A percentile compares a stretch with the other conserved stretches of the same genome.
These are phyloP conservation scores for Tagetes erecta DNA, from an alignment of 129 eudicot genomes.

Conservation along the genomic window DNA sequence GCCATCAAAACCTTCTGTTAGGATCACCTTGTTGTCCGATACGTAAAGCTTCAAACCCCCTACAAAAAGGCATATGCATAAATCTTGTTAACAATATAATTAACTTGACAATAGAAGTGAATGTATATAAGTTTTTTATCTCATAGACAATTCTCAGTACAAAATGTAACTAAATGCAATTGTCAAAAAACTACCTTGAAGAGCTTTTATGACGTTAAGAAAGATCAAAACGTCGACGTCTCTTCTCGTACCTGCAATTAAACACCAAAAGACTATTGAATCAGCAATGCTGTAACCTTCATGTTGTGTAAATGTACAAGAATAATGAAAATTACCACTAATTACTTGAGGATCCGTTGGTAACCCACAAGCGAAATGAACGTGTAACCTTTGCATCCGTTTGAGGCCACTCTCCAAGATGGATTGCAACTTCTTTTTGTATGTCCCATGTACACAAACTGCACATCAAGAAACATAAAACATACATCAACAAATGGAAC, in stretches of 20 bases:
- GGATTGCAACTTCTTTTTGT: conserved; percentile 65
- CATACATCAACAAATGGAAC: background rate
- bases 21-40: conserved; percentile 81
- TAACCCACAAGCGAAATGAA: conserved; percentile 86
- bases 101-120: background rate
- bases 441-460: conserved; percentile 97
- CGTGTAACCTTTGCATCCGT: conserved; percentile 87
- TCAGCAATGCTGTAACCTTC: background rate
- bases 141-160: conserved; percentile 2
- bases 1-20: conserved; percentile 92
- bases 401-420: conserved; percentile 79
- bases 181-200: conserved; percentile 60
- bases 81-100: background rate
- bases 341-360: conserved; percentile 82
- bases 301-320: background rate
- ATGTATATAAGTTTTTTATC: background rate
- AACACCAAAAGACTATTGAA: background rate
- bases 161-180: conserved; percentile 7
- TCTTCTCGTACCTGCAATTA: conserved; percentile 70
- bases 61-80: conserved; percentile 23
- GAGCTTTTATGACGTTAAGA: conserved; percentile 81
- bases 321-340: conserved; percentile 56
- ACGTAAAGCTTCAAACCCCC: conserved; percentile 89
- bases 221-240: conserved; percentile 73
- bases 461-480: conserved; percentile 10